Base-by-base conservation (phyloP, 2,329 filamentous ascomycete species). In the Cordyceps cateniannulata region DNA sequence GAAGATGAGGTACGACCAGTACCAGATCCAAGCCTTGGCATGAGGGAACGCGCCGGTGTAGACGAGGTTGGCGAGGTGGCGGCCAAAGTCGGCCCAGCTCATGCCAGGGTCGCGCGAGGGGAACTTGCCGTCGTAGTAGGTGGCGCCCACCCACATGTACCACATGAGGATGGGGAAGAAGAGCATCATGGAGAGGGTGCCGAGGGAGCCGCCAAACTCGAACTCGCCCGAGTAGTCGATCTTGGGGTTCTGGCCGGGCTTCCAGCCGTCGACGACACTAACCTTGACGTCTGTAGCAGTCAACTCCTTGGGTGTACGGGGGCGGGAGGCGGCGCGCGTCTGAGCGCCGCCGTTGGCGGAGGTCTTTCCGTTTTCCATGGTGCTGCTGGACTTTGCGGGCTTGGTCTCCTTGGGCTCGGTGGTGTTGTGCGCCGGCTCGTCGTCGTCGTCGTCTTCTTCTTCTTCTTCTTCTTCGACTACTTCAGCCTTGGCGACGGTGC, bases 141-240 rank as follows among this genome's bases (percentile, higher is more conserved):
- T 93, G 38, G 93, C 90, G 55, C 95, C 95, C 74, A 96, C 87
- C 93, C 93, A 98, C 93, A 99, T 96, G 78, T 97, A 98, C 83
- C 91, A 97, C 93, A 98, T 98, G 68, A 99, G 83, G 42, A 87
- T 64, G n/a, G 95, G 95, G 76, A 98, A 99, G 50, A 89, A 85
- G 64, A 92, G 82, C 91, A 98, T 98, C 85, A 97, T 92, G 66
- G 84, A 79, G 18, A 83, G 76, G 47, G 93, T 88, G 60, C 95
- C 93, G n/a, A 82, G 72, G 3, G 90, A 87, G 62, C 95, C 95
- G 65, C 93, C 93, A 71, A 98, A 99, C 72, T 99, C 96, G 67
- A 85, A 83, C 64, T 83, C 78, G 64, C 82, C 84, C 1, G 84
- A 86, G 69, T 81, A 77, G 75, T 89, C 86, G 61, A 88, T 66